Base-by-base conservation (phyloP, 2,329 filamentous ascomycete species). In the Fusarium robinianum region DNA sequence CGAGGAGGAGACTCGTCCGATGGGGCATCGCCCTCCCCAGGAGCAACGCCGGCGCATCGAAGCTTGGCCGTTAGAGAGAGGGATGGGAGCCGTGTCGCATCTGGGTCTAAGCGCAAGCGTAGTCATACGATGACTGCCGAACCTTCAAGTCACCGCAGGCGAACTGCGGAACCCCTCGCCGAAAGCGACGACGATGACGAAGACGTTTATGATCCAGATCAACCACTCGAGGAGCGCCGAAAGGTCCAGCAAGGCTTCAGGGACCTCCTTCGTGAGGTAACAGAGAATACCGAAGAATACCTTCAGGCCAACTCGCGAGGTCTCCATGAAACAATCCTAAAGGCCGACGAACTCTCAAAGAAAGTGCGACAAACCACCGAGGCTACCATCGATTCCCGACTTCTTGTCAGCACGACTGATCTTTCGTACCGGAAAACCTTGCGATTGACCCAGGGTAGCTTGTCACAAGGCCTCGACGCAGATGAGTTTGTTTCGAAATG, bases 401-500 rank as follows among this genome's bases (percentile, higher is more conserved):
- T 95, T 17, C 77, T 97, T 4, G 86, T 96, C 34, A 84, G 80
- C 52, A 84, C 88, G 1, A 88, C 88, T 5, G 90, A 96, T 53
- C 69, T 95, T 5, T 85, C 87, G 0, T 85, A 87, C 59, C 88
- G 88, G 57, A 90, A 90, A 63, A 85, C 89, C 0, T 76, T 85
- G 29, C 83, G 85, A 37, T 76, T 95, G 17, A 83, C 86, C 2
- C 76, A 89, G 19, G 90, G 90, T 6, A 85, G 86, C 58, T 72
- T 79, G 2, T 81, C 82, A 3, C 83, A 86, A 36, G 89, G 90
- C 6, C 72, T 99, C 15, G 91, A 97, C 61, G 77, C 95, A 0
- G 91, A 97, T 49, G 88, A 96, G 59, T 95, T 97, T 61, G 82
- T 97, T 10, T 87, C 88, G 1, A 95, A 95, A 67, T 92, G 87